phyloP scores from a whole-genome alignment of 2,329 filamentous ascomycete genomes.

The Calonectria fujianensis region DNA sequence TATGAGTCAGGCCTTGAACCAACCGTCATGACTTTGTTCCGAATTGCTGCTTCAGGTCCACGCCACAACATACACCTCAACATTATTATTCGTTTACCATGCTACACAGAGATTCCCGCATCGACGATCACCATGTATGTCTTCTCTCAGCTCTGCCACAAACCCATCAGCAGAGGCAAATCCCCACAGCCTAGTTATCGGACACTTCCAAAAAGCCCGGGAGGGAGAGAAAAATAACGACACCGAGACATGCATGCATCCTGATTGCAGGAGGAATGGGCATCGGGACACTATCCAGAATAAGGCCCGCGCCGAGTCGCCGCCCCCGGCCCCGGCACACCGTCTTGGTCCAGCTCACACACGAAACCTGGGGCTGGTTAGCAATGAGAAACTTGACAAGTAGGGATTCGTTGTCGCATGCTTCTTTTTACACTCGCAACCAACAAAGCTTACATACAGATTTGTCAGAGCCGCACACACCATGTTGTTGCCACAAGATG shows the following conservation, averaged over 20 bases:
- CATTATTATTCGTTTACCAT: background rate
- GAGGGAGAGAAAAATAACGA: background rate
- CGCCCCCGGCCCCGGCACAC: constrained; percentile 27
- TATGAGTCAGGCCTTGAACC: background rate
- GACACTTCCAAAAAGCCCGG: background rate
- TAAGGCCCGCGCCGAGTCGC: constrained; percentile 46
- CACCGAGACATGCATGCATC: background rate
- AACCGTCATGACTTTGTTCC: background rate
- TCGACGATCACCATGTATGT: background rate
- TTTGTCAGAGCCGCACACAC: background rate
- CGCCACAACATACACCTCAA: background rate
- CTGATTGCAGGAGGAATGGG: background rate
- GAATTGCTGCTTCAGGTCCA: background rate
- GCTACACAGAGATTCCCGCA: background rate
- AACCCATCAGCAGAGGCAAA: background rate
- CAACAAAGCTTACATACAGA: background rate
- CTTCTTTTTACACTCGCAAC: background rate
- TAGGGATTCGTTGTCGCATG: background rate
- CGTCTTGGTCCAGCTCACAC: constrained; percentile 1
- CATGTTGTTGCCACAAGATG: background rate
- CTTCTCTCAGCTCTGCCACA: constrained; percentile 3
- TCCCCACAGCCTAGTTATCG: background rate
- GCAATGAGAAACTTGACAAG: background rate
- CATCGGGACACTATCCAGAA: background rate
- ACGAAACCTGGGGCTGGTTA: background rate